Conservation (phyloP, 169 alveolate genomes). For the Eimeria maxima region DNA sequence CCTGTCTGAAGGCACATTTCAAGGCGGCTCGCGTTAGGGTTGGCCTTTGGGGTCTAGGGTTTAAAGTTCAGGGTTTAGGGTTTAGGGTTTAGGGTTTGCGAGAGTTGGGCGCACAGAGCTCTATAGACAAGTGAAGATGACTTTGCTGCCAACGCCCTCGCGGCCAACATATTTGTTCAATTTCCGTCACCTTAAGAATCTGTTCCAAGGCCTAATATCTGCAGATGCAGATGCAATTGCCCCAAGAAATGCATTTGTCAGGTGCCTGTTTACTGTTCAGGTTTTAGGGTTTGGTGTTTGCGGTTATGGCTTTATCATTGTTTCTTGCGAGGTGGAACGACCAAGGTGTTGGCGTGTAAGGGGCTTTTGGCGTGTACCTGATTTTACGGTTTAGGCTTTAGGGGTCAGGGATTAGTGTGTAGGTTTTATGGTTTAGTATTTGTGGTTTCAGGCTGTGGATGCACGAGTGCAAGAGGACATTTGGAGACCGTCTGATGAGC, state of each 20-base stretch:
- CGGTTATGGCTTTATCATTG: slow-evolving; percentile 23
- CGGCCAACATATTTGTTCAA: slow-evolving; percentile 97
- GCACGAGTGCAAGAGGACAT: slow-evolving; percentile 97
- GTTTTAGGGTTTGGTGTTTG: slow-evolving; percentile 8
- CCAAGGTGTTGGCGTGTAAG: not conserved
- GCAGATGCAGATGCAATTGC: slow-evolving; percentile 44
- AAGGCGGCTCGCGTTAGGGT: not conserved
- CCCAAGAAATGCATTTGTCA: slow-evolving; percentile 13
- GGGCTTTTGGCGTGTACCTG: too few species aligned
- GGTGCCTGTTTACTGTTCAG: slow-evolving; percentile 86
- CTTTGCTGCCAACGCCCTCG: slow-evolving; percentile 96
- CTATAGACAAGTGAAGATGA: slow-evolving; percentile 93
- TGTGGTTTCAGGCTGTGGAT: slow-evolving; percentile 92
- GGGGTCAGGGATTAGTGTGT: slow-evolving; percentile 23
- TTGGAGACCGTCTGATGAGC: slow-evolving; percentile 95
- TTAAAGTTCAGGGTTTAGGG: not conserved
- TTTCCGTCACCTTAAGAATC: slow-evolving; percentile 96
- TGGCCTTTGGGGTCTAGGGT: not conserved
- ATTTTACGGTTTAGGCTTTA: slow-evolving; percentile 27
- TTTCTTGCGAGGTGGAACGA: not conserved
- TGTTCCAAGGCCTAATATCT: slow-evolving; percentile 93
- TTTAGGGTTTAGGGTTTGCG: not conserved
- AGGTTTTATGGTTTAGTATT: slow-evolving; percentile 33
- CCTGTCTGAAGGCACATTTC: not conserved
- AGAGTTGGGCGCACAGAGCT: slow-evolving; percentile 84